A percentile compares a stretch with the other conserved stretches of the same genome.
phyloP scores from a whole-genome alignment of 768 basidiomycete genomes.

The Podaxis sp. region DNA sequence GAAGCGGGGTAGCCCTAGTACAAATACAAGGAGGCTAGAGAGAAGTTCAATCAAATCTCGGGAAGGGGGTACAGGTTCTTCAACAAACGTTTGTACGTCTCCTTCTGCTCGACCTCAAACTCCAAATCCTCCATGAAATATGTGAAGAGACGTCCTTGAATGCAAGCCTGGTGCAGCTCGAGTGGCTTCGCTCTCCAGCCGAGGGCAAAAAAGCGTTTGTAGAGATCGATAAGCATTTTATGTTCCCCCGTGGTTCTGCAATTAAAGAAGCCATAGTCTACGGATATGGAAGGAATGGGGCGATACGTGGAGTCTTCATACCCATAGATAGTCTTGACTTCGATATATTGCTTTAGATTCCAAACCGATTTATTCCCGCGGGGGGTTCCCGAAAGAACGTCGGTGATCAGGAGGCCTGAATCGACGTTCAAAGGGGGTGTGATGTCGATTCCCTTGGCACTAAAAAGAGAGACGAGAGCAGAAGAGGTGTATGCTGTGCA shows the following conservation, averaged over 20 bases:
- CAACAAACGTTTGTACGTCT: slow-evolving; percentile 27
- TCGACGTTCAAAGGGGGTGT: slow-evolving; percentile 9
- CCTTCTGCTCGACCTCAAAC: slow-evolving; percentile 23
- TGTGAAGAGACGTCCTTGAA: slow-evolving; percentile 29
- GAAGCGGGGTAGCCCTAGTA: not conserved
- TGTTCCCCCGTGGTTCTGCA: slow-evolving; percentile 27
- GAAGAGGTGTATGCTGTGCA: slow-evolving; percentile 24
- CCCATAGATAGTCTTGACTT: slow-evolving; percentile 3
- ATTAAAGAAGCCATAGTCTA: slow-evolving; percentile 37
- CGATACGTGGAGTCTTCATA: not conserved
- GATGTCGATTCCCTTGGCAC: slow-evolving; percentile 18
- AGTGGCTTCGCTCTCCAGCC: slow-evolving; percentile 24
- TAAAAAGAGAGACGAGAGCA: slow-evolving; percentile 24
- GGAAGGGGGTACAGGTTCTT: slow-evolving; percentile 28
- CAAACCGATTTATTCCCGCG: slow-evolving; percentile 29
- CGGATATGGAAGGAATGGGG: slow-evolving; percentile 15
- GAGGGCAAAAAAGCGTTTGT: slow-evolving; percentile 28
- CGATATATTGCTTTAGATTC: slow-evolving; percentile 32
- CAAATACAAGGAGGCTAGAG: not conserved
- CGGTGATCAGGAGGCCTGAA: slow-evolving; percentile 17
- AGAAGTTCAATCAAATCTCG: not conserved
- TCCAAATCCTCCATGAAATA: slow-evolving; percentile 19
- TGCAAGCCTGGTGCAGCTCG: slow-evolving; percentile 32
- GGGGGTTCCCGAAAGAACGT: slow-evolving; percentile 23
- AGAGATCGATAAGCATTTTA: slow-evolving; percentile 27